Percentiles rank a stretch among this genome's conserved stretches.
These are phyloP conservation scores for Chytriomyces hyalinus DNA, from an alignment of 192 early-diverging fungal species.

Conservation along the genomic window DNA sequence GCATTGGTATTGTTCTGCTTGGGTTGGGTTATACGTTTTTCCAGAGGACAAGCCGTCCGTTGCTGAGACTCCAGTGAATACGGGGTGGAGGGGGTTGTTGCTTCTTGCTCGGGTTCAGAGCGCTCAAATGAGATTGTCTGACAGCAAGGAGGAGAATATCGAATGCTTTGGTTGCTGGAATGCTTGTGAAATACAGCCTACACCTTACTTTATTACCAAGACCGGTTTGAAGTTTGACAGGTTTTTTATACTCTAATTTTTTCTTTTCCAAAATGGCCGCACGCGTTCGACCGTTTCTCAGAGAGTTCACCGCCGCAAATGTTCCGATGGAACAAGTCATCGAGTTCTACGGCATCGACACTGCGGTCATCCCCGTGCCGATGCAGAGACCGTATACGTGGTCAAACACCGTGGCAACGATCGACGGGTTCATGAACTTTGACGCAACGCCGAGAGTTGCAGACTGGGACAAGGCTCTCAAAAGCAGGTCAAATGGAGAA, in stretches of 20 bases:
- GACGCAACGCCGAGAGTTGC: neutral
- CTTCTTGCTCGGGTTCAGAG: too few species aligned
- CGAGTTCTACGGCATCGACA: conserved; percentile 32
- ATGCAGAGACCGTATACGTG: conserved; percentile 41
- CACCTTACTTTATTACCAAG: too few species aligned
- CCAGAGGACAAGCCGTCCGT: conserved; percentile 24
- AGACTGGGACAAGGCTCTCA: neutral
- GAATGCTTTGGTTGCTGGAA: too few species aligned
- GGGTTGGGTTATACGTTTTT: conserved; percentile 35
- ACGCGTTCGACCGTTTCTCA: conserved; percentile 19
- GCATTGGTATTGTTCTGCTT: conserved; percentile 27
- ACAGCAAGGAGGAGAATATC: too few species aligned
- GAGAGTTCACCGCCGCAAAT: conserved; percentile 34
- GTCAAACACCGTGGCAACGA: conserved; percentile 40
- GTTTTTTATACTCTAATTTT: too few species aligned
- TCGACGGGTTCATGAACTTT: conserved; percentile 48
- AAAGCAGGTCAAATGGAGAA: neutral
- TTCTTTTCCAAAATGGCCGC: neutral
- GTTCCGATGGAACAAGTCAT: conserved; percentile 40
- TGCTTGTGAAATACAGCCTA: too few species aligned
- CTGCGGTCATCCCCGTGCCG: neutral
- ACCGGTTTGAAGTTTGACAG: too few species aligned
- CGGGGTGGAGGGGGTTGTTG: too few species aligned
- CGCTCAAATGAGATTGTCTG: too few species aligned
- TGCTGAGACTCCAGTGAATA: conserved; percentile 15